phyloP scores from a whole-genome alignment of 2,329 filamentous ascomycete genomes.

The Epicoccum sorghinum region DNA sequence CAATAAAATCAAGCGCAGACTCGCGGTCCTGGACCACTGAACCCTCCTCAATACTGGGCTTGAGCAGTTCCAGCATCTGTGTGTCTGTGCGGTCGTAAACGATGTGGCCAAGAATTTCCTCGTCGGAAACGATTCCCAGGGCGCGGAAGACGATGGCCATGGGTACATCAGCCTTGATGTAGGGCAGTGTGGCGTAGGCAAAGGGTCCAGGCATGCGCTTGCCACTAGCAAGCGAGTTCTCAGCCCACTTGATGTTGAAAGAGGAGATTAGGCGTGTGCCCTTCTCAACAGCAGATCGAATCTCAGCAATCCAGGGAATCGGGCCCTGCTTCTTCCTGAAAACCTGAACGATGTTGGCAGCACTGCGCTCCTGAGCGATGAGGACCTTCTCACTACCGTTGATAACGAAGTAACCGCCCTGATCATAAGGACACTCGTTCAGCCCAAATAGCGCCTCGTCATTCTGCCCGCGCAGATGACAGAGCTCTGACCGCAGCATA shows the following conservation, averaged over 20 bases:
- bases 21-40: slow-evolving; percentile 96
- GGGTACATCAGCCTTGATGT: slow-evolving; percentile 91
- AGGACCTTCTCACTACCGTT: slow-evolving; percentile 98
- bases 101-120: slow-evolving; percentile 97
- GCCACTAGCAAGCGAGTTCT: slow-evolving; percentile 78
- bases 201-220: slow-evolving; percentile 83
- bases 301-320: slow-evolving; percentile 92
- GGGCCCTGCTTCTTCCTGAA: slow-evolving; percentile 98
- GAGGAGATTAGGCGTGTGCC: slow-evolving; percentile 94
- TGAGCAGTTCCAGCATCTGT: slow-evolving; percentile 96
- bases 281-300: slow-evolving; percentile 94
- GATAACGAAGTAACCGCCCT: slow-evolving; percentile 98
- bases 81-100: slow-evolving; percentile 95
- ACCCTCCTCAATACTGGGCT: slow-evolving; percentile 95
- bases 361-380: slow-evolving; percentile 96
- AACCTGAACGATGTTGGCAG: slow-evolving; percentile 97
- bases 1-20: slow-evolving; percentile 92
- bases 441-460: slow-evolving; percentile 88
- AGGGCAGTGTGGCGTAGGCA: slow-evolving; percentile 88
- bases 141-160: slow-evolving; percentile 96
- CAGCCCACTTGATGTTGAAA: slow-evolving; percentile 86
- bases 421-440: slow-evolving; percentile 97
- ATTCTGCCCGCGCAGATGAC: slow-evolving; percentile 80
- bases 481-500: slow-evolving; percentile 98
- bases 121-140: slow-evolving; percentile 92